These are phyloP conservation scores for Aspergillus coremiiformis DNA, from an alignment of 495 filamentous ascomycete species.

Conservation along the genomic window DNA sequence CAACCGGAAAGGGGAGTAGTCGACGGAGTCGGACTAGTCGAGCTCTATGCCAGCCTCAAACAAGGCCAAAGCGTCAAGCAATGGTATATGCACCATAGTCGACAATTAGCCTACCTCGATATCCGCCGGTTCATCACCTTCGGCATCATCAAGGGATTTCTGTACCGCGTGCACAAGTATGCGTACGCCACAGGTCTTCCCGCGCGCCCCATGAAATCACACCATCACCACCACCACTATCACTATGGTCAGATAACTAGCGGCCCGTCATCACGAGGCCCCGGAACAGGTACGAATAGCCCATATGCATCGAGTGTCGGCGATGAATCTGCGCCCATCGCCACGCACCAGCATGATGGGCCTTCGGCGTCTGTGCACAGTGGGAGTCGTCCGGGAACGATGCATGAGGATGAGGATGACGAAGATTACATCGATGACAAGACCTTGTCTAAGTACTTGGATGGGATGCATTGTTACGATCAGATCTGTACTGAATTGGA, in stretches of 20 bases:
- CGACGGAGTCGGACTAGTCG: constrained; percentile 37
- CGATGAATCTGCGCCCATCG: constrained; percentile 25
- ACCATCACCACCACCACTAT: constrained; percentile 9
- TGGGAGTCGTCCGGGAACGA: constrained; percentile 21
- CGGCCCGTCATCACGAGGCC: constrained; percentile 27
- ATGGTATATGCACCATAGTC: constrained; percentile 68
- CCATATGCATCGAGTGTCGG: constrained; percentile 33
- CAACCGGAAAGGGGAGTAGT: constrained; percentile 16
- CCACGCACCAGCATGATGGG: constrained; percentile 8
- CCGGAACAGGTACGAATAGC: constrained; percentile 31
- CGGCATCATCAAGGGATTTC: constrained; percentile 86
- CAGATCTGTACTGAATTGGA: constrained; percentile 79
- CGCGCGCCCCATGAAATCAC: constrained; percentile 24
- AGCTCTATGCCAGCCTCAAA: constrained; percentile 70
- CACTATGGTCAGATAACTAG: constrained; percentile 16
- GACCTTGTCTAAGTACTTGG: constrained; percentile 57
- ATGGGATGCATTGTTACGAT: constrained; percentile 80
- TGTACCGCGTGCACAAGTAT: constrained; percentile 94
- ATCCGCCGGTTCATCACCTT: constrained; percentile 88
- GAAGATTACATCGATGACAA: constrained; percentile 35
- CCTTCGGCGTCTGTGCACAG: constrained; percentile 26
- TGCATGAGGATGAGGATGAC: constrained; percentile 28
- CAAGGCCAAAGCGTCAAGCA: constrained; percentile 72
- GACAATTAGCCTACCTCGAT: constrained; percentile 65
- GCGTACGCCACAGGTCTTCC: constrained; percentile 53